Evolutionary conservation across 1,139 yeast species (phyloP), one percentile per base, ranked within the genome.

Genomic region (Debaryomyces singareniensis): DNA sequence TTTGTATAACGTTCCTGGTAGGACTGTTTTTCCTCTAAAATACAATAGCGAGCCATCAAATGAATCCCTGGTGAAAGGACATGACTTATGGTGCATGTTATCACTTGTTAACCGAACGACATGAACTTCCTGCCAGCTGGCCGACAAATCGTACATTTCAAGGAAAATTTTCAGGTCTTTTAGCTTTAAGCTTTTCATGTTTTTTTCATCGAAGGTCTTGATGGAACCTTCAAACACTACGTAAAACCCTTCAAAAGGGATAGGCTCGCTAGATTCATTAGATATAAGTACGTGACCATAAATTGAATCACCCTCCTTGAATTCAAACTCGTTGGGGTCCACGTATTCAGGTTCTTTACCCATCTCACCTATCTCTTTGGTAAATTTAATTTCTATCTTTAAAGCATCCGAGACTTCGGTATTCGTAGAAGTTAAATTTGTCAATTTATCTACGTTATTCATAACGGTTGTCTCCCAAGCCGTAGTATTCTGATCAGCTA

Each of bases 111-210:
- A 44, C n/a, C 70, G 38, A 38, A 55, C 51, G 20, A 65, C 51
- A 25, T 48, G 40, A 2, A 51, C 58, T 21, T 45, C 47, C 35
- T 57, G 55, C 56, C 58, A 64, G 23, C 66, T 55, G 2, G 68
- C 71, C 25, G 53, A 48, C 34, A 64, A 63, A 39, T 66, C 72
- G 41, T 58, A 62, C 71, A 66, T 65, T 35, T 66, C 67, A 37
- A 66, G 44, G 33, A 58, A 58, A 31, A 51, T 55, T 25, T 44
- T 46, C 22, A 44, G 30, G 15, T 37, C 38, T 3, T 44, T 38
- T 10, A 49, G 54, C 10, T 32, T 37, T 20, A 32, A 36, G 12
- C 38, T 40, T 12, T 53, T 44, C 21, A 45, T 49, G 21, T n/a
- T 18, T n/a, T 18, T 18, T 7, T 7, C 9, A 18, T 18, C 21